Percentiles rank a stretch among this genome's conserved stretches.
These are phyloP conservation scores for Podaxis sp. DNA, from an alignment of 768 basidiomycete species.

Conservation along the genomic window DNA sequence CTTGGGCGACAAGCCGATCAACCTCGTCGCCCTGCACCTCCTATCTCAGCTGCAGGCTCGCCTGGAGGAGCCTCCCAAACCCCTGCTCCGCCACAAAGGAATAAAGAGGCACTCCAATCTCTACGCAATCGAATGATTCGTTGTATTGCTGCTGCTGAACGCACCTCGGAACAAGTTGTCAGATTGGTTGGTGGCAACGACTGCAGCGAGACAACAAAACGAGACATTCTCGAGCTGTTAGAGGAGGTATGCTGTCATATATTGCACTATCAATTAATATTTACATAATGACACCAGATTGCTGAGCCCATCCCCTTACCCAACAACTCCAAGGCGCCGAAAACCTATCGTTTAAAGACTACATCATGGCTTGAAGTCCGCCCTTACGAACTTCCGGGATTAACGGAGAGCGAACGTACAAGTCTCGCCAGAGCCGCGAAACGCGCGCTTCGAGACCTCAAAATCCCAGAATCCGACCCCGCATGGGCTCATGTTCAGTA, in stretches of 20 bases:
- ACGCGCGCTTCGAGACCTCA: conserved; percentile 44
- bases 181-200: conserved; percentile 46
- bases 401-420: conserved; percentile 47
- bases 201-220: conserved; percentile 32
- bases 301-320: conserved; percentile 42
- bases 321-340: conserved; percentile 34
- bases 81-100: conserved; percentile 22
- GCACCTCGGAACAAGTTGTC: conserved; percentile 50
- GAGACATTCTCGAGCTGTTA: conserved; percentile 48
- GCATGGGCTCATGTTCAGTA: conserved; percentile 57
- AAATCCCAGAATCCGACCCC: conserved; percentile 59
- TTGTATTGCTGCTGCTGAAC: conserved; percentile 46
- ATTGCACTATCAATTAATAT: neutral
- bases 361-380: conserved; percentile 68
- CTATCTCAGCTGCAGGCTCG: conserved; percentile 28
- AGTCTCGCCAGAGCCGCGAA: conserved; percentile 55
- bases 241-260: conserved; percentile 39
- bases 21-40: conserved; percentile 21
- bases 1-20: conserved; percentile 29
- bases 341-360: conserved; percentile 54
- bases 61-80: conserved; percentile 26
- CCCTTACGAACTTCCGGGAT: conserved; percentile 59
- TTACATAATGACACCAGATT: conserved; percentile 36
- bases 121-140: conserved; percentile 52
- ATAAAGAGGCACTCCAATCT: conserved; percentile 18